A percentile compares a stretch with the other conserved stretches of the same genome.
Conservation (phyloP, 2,329 filamentous ascomycete genomes). For the Hirsutella minnesotensis region DNA sequence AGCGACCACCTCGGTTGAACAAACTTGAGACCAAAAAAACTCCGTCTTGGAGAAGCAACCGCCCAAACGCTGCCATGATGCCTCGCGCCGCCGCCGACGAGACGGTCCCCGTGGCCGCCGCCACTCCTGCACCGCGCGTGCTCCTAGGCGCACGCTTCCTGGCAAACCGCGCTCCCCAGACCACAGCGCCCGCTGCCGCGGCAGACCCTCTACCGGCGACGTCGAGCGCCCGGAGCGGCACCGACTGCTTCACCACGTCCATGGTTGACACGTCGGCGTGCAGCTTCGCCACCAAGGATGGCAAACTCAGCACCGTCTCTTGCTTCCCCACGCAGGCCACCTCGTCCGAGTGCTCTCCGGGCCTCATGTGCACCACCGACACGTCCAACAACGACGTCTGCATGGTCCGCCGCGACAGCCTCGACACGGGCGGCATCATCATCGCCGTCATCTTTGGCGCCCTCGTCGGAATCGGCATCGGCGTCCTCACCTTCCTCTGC, state of each 20-base stretch:
- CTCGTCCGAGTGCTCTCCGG: conserved; percentile 27
- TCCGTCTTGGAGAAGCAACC: background rate
- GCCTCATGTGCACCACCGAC: conserved; percentile 32
- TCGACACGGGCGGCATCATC: conserved; percentile 33
- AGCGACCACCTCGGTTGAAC: no score
- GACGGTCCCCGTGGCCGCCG: background rate
- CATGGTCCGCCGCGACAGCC: conserved; percentile 22
- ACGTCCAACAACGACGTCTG: conserved; percentile 25
- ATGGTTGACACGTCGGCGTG: conserved; percentile 25
- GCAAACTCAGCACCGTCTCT: conserved; percentile 19
- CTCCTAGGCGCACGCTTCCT: background rate
- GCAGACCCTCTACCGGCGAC: conserved; percentile 8
- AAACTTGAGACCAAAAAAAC: no score
- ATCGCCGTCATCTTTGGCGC: conserved; percentile 34
- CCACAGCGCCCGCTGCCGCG: conserved; percentile 4
- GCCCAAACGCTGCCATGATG: background rate
- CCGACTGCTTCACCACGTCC: conserved; percentile 24
- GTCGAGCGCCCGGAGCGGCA: conserved; percentile 8
- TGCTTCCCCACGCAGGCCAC: conserved; percentile 26
- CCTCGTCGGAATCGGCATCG: conserved; percentile 24
- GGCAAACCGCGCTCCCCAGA: background rate
- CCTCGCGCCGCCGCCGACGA: background rate
- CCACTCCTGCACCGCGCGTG: background rate
- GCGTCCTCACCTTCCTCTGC: conserved; percentile 36
- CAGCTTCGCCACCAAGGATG: conserved; percentile 24